Evolutionary conservation across 2,329 filamentous ascomycete genomes (phyloP).

Genomic region (Colletotrichum camelliae): DNA sequence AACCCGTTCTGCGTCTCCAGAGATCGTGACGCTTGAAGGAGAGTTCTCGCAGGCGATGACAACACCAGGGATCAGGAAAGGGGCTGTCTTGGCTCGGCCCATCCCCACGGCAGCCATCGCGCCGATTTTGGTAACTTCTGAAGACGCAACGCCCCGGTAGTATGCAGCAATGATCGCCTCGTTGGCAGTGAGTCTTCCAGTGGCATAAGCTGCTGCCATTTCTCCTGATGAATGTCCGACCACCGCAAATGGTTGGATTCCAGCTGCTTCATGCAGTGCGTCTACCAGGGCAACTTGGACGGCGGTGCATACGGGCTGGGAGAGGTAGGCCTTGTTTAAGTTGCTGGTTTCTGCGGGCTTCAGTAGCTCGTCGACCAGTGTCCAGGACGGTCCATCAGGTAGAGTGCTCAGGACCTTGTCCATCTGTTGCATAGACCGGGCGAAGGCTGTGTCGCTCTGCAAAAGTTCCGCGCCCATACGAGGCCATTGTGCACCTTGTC

Average conservation of each 20-base stretch:
- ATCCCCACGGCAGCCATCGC: background rate
- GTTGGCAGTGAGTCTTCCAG: conserved; percentile 35
- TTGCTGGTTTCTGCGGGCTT: background rate
- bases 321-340: background rate
- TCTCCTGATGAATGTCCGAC: conserved; percentile 51
- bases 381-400: background rate
- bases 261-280: conserved; percentile 31
- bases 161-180: conserved; percentile 40
- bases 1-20: background rate
- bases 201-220: conserved; percentile 49
- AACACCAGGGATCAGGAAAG: background rate
- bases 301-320: conserved; percentile 36
- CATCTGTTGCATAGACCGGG: conserved; percentile 15
- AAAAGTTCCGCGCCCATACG: conserved; percentile 31
- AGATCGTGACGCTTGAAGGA: background rate
- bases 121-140: conserved; percentile 11
- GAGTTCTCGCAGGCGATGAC: conserved; percentile 11
- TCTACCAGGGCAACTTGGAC: conserved; percentile 47
- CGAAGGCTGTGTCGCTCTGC: background rate
- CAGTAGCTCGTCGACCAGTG: background rate
- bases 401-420: conserved; percentile 8
- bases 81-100: background rate
- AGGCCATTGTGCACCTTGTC: conserved; percentile 41
- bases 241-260: conserved; percentile 35
- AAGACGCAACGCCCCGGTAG: conserved; percentile 22